Conservation (phyloP, 179 eudicot genomes). For the Gypsophila paniculata region DNA sequence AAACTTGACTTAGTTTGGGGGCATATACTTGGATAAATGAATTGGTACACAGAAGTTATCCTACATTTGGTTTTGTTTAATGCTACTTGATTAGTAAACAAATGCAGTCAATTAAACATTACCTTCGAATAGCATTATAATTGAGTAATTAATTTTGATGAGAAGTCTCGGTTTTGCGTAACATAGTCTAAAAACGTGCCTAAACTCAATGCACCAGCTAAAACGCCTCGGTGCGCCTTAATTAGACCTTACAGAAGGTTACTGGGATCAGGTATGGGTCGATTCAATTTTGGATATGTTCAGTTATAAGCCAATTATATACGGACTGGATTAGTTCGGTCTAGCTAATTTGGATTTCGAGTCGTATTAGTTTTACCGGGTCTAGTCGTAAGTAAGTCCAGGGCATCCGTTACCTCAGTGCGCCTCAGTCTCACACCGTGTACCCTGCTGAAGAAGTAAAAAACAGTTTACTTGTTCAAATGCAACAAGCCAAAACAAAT, state of each 20-base stretch:
- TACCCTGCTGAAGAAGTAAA: not conserved
- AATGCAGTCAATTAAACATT: not conserved
- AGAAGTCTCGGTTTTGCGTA: not conserved
- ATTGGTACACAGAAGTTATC: conserved; percentile 1
- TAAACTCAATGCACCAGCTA: too few relatives aligned
- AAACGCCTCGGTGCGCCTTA: too few relatives aligned
- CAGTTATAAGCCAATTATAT: too few relatives aligned
- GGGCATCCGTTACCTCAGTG: too few relatives aligned
- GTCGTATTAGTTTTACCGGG: too few relatives aligned
- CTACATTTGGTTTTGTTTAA: not conserved
- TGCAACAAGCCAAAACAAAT: not conserved
- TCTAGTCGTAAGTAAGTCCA: too few relatives aligned
- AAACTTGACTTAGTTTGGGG: not conserved
- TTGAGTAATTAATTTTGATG: not conserved
- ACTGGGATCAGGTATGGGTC: too few relatives aligned
- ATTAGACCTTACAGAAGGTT: too few relatives aligned
- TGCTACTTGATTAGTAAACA: conserved; percentile 1
- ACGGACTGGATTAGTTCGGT: too few relatives aligned
- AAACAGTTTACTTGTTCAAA: not conserved
- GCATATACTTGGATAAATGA: not conserved
- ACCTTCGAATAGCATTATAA: not conserved
- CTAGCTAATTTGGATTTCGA: too few relatives aligned
- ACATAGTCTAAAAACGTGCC: too few relatives aligned
- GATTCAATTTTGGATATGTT: too few relatives aligned
- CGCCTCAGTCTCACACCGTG: not conserved